Evolutionary conservation across 371 early-diverging fungal genomes (phyloP), one percentile per base, ranked within the genome.

Genomic region (Apophysomyces sp.): DNA sequence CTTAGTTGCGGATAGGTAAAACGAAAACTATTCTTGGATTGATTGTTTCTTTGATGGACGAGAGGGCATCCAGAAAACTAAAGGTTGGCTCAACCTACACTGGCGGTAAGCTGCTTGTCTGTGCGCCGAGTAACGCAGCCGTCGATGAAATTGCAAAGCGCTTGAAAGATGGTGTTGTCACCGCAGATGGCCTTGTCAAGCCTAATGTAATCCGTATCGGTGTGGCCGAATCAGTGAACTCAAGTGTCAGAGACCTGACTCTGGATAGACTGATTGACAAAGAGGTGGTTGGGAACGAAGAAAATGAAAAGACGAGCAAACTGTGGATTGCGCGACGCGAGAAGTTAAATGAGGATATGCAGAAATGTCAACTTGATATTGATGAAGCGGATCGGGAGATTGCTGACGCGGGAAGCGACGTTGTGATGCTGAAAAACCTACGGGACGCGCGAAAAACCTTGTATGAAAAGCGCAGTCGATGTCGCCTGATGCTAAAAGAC

Each of bases 71-170:
- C 11, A 62, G 61, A n/a, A 44, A n/a, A 37, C 56, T 24, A 12
- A 37, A 30, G 4, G 29, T 51, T 3, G 54, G 37, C 12, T n/a
- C 49, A 6, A 9, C 18, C 0, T 9, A 44, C 9, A 27, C 55
- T 5, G 18, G 62, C 58, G 52, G 82, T 28, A 85, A 89, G 58
- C 73, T 99, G 11, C 73, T 99, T 1, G 89, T 97, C 7, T 97
- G 98, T 68, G 98, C 99, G 4, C 99, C 99, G 0, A 92, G 92
- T 64, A 99, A 99, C 71, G 98, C 98, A 0, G 99, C 98, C 0
- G 94, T 96, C 29, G 99, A 99, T 69, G 98, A 98, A 77, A 91
- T 98, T 62, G 92, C 92, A 27, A 88, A 89, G 61, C 87, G 92
- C n/a, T 66, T 93, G 4, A 87, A 81, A 63, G 80, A 81, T n/a